Evolutionary conservation across 73 alveolate genomes (phyloP).

Genomic region (Effrenium voratum): DNA sequence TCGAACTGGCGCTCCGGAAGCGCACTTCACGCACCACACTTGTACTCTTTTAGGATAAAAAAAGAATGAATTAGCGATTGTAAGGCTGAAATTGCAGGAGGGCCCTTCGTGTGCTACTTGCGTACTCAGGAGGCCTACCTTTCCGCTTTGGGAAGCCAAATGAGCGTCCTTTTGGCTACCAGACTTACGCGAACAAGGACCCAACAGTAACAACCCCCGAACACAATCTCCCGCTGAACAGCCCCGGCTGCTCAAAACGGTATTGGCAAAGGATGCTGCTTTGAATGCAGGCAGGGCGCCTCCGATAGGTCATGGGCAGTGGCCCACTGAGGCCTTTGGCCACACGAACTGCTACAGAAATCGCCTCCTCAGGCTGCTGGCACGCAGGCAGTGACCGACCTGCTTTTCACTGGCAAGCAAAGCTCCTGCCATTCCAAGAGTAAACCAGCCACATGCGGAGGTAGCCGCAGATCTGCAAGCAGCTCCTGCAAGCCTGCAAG

Average conservation of each 20-base stretch:
- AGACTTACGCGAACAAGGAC: not conserved
- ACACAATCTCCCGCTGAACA: no score
- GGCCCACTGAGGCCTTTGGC: not conserved
- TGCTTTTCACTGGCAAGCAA: not conserved
- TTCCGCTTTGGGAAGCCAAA: no score
- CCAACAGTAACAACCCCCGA: not conserved
- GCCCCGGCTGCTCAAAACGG: no score
- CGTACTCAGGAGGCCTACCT: no score
- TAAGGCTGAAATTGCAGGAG: no score
- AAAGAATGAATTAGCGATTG: no score
- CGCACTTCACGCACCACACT: no score
- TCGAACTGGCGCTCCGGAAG: no score
- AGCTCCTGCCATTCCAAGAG: slow-evolving; percentile 58
- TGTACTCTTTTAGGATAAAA: no score
- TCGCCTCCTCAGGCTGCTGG: slow-evolving; percentile 31
- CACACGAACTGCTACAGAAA: slow-evolving; percentile 5
- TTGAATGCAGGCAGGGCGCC: not conserved
- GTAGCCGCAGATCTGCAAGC: slow-evolving; percentile 36
- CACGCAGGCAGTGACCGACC: not conserved
- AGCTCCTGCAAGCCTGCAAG: slow-evolving; percentile 30
- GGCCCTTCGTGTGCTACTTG: no score
- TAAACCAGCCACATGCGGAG: slow-evolving; percentile 50
- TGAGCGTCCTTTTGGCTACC: no score
- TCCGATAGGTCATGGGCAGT: slow-evolving; percentile 52
- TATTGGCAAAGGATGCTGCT: no score